phyloP scores from a whole-genome alignment of 306 rosid genomes.

The Parietaria judaica region DNA sequence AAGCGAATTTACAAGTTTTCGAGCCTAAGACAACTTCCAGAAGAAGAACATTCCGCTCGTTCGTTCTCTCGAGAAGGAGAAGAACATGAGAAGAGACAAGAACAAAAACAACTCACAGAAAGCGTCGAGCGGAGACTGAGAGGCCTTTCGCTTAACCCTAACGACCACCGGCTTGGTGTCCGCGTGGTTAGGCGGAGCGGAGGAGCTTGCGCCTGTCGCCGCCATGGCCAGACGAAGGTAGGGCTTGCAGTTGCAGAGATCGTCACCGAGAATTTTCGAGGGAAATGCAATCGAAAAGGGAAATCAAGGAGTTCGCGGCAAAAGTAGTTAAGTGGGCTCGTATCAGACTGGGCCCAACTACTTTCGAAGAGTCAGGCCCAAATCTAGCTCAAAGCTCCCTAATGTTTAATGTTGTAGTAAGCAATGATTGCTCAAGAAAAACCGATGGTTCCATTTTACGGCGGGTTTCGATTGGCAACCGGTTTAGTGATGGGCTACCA shows the following conservation, averaged over 20 bases:
- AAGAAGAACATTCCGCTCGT: background rate
- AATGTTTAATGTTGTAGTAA: too few species aligned
- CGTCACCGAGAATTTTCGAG: too few species aligned
- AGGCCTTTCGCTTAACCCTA: slow-evolving; percentile 81
- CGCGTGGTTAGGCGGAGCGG: slow-evolving; percentile 20
- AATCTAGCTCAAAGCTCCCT: too few species aligned
- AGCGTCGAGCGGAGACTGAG: slow-evolving; percentile 63
- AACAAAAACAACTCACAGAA: slow-evolving; percentile 42
- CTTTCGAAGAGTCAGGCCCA: too few species aligned
- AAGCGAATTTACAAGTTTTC: background rate
- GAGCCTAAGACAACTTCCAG: background rate
- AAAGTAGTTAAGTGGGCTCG: too few species aligned
- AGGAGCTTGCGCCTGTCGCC: slow-evolving; percentile 51
- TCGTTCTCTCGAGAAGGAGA: background rate
- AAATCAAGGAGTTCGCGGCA: too few species aligned
- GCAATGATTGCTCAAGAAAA: too few species aligned
- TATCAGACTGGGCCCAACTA: too few species aligned
- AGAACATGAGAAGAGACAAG: background rate
- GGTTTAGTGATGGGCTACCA: too few species aligned
- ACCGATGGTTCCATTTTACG: too few species aligned
- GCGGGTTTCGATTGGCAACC: too few species aligned
- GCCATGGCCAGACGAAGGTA: slow-evolving; percentile 19
- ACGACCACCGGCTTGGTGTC: slow-evolving; percentile 61
- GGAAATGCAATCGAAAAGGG: too few species aligned
- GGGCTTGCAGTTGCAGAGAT: slow-evolving; percentile 5